These are phyloP conservation scores for Alternaria sp. DNA, from an alignment of 2,329 filamentous ascomycete genomes.

Conservation along the genomic window DNA sequence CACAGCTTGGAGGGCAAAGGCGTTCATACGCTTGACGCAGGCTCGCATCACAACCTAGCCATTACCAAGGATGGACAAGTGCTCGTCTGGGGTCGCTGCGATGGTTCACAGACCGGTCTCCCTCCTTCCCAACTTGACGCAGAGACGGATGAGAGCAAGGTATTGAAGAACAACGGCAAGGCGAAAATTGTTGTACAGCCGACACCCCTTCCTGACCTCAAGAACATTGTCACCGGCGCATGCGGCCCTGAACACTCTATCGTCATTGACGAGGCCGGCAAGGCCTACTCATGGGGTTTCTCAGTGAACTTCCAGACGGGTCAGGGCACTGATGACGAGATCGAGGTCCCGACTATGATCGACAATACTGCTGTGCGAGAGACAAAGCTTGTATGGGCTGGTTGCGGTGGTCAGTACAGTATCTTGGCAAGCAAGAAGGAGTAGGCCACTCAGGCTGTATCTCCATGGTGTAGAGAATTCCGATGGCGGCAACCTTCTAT, in stretches of 20 bases:
- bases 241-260: conserved; percentile 78
- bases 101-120: conserved; percentile 65
- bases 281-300: conserved; percentile 83
- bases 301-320: conserved; percentile 83
- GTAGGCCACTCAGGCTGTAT: conserved; percentile 14
- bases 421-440: conserved; percentile 60
- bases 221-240: conserved; percentile 64
- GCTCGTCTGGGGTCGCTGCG: conserved; percentile 68
- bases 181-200: conserved; percentile 78
- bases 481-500: background rate
- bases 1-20: conserved; percentile 68
- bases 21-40: conserved; percentile 75
- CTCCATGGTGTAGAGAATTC: background rate
- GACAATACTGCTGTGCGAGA: conserved; percentile 84
- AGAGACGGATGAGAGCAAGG: conserved; percentile 51
- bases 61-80: conserved; percentile 63
- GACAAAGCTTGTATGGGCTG: conserved; percentile 78
- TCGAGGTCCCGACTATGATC: conserved; percentile 78
- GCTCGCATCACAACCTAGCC: conserved; percentile 76
- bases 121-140: conserved; percentile 38
- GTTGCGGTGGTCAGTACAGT: conserved; percentile 87
- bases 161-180: conserved; percentile 65
- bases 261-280: conserved; percentile 72
- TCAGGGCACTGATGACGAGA: conserved; percentile 79
- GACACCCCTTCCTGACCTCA: conserved; percentile 67